These are phyloP conservation scores for Botryotinia globosa DNA, from an alignment of 2,329 filamentous ascomycete species.

Conservation along the genomic window DNA sequence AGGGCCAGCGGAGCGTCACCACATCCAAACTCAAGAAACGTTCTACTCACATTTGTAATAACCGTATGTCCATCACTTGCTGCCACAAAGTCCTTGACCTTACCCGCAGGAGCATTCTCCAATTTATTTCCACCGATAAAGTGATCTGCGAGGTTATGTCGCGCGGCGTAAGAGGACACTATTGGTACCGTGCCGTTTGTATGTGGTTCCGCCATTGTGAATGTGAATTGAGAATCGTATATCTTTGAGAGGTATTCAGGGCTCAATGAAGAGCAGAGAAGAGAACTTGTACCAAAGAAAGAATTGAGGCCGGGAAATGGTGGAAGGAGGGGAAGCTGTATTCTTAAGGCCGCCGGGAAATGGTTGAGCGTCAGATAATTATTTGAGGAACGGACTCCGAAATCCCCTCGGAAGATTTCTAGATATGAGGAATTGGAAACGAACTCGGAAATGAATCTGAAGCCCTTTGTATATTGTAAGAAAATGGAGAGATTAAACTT, in stretches of 20 bases:
- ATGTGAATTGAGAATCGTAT: neutral
- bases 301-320: slow-evolving; percentile 11
- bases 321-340: slow-evolving; percentile 2
- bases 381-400: neutral
- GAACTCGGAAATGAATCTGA: neutral
- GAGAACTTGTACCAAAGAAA: slow-evolving; percentile 30
- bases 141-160: slow-evolving; percentile 81
- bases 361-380: slow-evolving; percentile 18
- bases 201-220: slow-evolving; percentile 25
- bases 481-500: neutral
- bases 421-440: neutral
- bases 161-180: slow-evolving; percentile 63
- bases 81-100: slow-evolving; percentile 94
- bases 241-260: slow-evolving; percentile 11
- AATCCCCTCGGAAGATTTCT: neutral
- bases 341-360: slow-evolving; percentile 17
- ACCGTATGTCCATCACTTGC: slow-evolving; percentile 91
- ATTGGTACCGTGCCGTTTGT: slow-evolving; percentile 47
- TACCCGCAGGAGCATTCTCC: slow-evolving; percentile 74
- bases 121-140: slow-evolving; percentile 95
- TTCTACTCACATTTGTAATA: slow-evolving; percentile 75
- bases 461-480: neutral
- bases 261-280: slow-evolving; percentile 34
- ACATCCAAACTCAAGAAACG: neutral
- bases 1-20: slow-evolving; percentile 2